A percentile compares a stretch with the other conserved stretches of the same genome.
Conservation (phyloP, 495 filamentous ascomycete genomes). For the Aspergillus steynii region DNA sequence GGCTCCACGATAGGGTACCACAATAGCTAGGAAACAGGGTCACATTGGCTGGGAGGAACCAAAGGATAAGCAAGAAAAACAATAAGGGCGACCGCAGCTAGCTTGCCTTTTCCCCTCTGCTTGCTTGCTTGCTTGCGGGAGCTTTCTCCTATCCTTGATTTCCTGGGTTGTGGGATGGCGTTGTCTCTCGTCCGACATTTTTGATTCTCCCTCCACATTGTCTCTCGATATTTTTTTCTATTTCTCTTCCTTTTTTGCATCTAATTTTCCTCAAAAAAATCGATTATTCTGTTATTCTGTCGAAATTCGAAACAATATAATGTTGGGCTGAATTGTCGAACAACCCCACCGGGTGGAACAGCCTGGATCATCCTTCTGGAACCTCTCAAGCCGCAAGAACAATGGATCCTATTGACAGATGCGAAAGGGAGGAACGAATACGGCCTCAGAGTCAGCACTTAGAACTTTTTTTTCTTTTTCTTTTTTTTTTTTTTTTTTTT, state of each 20-base stretch:
- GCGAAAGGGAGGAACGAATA: background rate
- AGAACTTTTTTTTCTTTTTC: background rate
- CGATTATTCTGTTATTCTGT: background rate
- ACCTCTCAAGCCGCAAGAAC: constrained; percentile 8
- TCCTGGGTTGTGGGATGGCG: background rate
- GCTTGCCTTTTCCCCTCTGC: background rate
- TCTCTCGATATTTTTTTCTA: background rate
- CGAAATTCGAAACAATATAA: constrained; percentile 1
- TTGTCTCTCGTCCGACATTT: background rate
- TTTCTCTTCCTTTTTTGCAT: constrained; percentile 2
- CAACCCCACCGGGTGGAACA: constrained; percentile 7
- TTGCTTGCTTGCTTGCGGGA: background rate
- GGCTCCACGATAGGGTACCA: constrained; percentile 24
- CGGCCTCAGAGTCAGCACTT: background rate
- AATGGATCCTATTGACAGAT: constrained; percentile 6
- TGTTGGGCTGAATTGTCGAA: constrained; percentile 1
- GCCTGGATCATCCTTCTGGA: constrained; percentile 15
- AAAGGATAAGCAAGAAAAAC: background rate
- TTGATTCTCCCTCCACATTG: background rate
- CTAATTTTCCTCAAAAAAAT: background rate
- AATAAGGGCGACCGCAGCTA: background rate
- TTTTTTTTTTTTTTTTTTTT: constrained; percentile 2
- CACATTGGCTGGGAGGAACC: constrained; percentile 7
- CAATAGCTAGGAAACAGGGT: constrained; percentile 13
- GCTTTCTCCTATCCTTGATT: constrained; percentile 1